Percentiles rank a stretch among this genome's conserved stretches.
phyloP scores from a whole-genome alignment of 345 rosid species.

The Linum usitatissimum region DNA sequence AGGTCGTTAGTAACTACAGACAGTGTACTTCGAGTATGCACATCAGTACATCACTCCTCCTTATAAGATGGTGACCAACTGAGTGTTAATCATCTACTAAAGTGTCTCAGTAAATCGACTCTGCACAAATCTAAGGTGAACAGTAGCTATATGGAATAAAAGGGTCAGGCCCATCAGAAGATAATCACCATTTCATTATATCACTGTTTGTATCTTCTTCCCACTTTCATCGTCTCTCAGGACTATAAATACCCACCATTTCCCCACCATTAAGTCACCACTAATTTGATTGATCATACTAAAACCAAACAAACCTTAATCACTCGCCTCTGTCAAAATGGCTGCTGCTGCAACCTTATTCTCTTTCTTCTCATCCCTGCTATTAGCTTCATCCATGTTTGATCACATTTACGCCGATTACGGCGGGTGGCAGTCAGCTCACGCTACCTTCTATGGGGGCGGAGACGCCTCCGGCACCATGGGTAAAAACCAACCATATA shows the following conservation, averaged over 20 bases:
- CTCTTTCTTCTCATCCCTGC: slow-evolving; percentile 10
- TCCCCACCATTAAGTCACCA: not conserved
- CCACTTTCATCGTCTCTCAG: not conserved
- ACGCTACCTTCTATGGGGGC: slow-evolving; percentile 42
- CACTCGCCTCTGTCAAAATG: too few species aligned
- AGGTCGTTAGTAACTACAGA: too few species aligned
- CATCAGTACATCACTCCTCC: too few species aligned
- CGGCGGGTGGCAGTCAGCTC: slow-evolving; percentile 34
- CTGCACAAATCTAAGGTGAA: too few species aligned
- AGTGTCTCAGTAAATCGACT: too few species aligned
- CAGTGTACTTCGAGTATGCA: too few species aligned
- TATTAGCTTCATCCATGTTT: slow-evolving; percentile 6
- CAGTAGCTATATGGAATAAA: too few species aligned
- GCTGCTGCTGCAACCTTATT: slow-evolving; percentile 9
- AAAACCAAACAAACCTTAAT: not conserved
- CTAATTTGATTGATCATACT: not conserved
- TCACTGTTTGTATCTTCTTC: not conserved
- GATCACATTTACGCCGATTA: slow-evolving; percentile 15
- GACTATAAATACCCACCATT: slow-evolving; percentile 18
- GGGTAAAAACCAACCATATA: slow-evolving; percentile 14
- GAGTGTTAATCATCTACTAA: too few species aligned
- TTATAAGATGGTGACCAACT: too few species aligned
- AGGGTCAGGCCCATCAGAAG: too few species aligned
- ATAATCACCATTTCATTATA: too few species aligned
- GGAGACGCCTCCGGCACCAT: slow-evolving; percentile 39